Base-by-base conservation (phyloP, 2,329 filamentous ascomycete genomes). In the Nigrospora sphaerica region DNA sequence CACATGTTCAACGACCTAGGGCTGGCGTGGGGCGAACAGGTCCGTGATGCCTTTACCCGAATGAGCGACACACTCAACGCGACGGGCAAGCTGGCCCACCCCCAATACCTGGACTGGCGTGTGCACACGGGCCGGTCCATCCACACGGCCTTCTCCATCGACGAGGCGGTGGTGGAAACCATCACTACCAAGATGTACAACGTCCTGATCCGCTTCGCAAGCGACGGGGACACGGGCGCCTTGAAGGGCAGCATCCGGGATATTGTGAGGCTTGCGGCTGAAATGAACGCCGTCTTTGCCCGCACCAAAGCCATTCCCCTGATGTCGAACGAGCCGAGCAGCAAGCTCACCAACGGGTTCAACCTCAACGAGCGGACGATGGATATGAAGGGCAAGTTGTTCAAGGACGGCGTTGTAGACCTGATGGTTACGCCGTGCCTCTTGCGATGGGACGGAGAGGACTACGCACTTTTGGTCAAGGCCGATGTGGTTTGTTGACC, bases 351-450 rank as follows among this genome's bases (percentile, higher is more conserved):
- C 18, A 51, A 52, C 34, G 57, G 57, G 19, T 62, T 62, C 44
- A 37, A 49, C 16, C 53, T 47, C 36, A 35, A 39, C 4, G 51
- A 46, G 14, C 40, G 43, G 9, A 44, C 50, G 12, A 62, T 62
- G 60, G 54, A 57, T 3, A 45, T 56, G 35, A 50, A 39, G 18
- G 54, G 46, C 7, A 55, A 48, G 18, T 38, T 58, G 11, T 48
- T 54, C 10, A 18, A 46, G 12, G 37, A 53, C n/a, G 19, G 36
- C 12, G 28, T 52, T 3, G 60, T 62, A 23, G 57, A 60, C 42
- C 42, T 62, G 42, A 59, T 62, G 52, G 41, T 60, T 11, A 55
- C 60, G 23, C 60, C 60, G 5, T 54, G 53, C 33, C 53, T 62
- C 2, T 45, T 62, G 3, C 57, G 57, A 47, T 53, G 52, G 39